A percentile compares a stretch with the other conserved stretches of the same genome.
Evolutionary conservation across 2,329 filamentous ascomycete genomes (phyloP).

Genomic region (Ophiostoma sp.): DNA sequence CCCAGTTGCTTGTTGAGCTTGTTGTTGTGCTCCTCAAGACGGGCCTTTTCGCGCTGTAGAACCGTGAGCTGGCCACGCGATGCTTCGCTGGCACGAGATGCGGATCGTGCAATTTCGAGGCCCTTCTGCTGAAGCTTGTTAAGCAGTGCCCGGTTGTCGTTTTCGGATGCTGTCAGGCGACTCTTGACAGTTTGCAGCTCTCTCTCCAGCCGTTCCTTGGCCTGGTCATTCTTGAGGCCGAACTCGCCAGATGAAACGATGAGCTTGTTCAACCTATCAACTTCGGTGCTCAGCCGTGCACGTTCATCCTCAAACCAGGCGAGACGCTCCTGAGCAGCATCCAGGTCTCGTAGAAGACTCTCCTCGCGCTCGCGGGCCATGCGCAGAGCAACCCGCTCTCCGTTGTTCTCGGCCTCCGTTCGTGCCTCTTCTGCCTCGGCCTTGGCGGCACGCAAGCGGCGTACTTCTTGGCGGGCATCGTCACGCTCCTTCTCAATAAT

Average conservation of each 20-base stretch:
- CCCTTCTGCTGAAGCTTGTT: constrained; percentile 98
- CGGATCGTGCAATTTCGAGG: constrained; percentile 86
- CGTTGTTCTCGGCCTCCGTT: constrained; percentile 70
- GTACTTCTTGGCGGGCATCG: constrained; percentile 80
- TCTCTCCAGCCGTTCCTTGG: constrained; percentile 86
- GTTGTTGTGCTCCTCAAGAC: constrained; percentile 74
- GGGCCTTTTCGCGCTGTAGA: constrained; percentile 76
- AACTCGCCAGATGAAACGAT: constrained; percentile 87
- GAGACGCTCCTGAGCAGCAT: constrained; percentile 68
- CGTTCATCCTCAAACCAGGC: constrained; percentile 77
- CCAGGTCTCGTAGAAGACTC: constrained; percentile 71
- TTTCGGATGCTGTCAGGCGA: constrained; percentile 83
- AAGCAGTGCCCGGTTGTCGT: constrained; percentile 88
- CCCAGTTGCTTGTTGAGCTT: constrained; percentile 78
- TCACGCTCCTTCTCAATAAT: constrained; percentile 82
- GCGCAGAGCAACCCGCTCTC: constrained; percentile 71
- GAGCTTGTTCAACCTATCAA: constrained; percentile 79
- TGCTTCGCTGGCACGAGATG: constrained; percentile 76
- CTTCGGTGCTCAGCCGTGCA: constrained; percentile 66
- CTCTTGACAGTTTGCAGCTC: constrained; percentile 89
- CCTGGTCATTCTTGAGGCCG: constrained; percentile 82
- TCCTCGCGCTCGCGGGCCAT: constrained; percentile 75
- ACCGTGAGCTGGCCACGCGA: constrained; percentile 70
- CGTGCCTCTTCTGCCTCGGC: constrained; percentile 80
- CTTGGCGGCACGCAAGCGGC: constrained; percentile 75